Evolutionary conservation across 495 filamentous ascomycete genomes (phyloP).

Genomic region (Daldinia caldariorum): DNA sequence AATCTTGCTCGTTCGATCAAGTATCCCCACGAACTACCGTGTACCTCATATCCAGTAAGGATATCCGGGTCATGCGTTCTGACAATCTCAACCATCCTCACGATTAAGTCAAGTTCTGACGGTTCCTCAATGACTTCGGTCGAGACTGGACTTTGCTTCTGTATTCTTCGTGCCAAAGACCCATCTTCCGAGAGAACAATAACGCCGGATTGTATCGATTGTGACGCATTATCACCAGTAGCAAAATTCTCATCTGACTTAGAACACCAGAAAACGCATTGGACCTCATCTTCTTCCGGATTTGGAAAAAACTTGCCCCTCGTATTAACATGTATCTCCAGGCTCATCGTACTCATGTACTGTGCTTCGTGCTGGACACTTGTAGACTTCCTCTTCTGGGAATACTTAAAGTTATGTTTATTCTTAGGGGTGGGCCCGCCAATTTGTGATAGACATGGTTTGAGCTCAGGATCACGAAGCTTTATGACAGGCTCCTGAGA

Average conservation of each 20-base stretch:
- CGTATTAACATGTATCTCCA: constrained; percentile 96
- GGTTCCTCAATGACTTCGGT: constrained; percentile 76
- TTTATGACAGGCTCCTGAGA: constrained; percentile 66
- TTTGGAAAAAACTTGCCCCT: constrained; percentile 82
- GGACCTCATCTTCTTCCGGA: constrained; percentile 89
- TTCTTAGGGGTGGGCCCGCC: constrained; percentile 89
- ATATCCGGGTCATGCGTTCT: constrained; percentile 88
- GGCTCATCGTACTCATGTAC: constrained; percentile 95
- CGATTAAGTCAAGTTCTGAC: constrained; percentile 85
- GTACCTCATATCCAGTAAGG: constrained; percentile 94
- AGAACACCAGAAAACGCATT: constrained; percentile 89
- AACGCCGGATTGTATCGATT: constrained; percentile 63
- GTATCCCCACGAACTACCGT: constrained; percentile 93
- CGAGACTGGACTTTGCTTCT: constrained; percentile 56
- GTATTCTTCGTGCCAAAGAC: constrained; percentile 59
- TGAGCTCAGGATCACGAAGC: constrained; percentile 46
- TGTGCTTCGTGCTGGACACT: constrained; percentile 87
- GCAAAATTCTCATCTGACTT: constrained; percentile 72
- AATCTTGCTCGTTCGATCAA: constrained; percentile 86
- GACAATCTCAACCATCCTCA: constrained; percentile 85
- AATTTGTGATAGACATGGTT: constrained; percentile 78
- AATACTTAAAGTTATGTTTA: constrained; percentile 85
- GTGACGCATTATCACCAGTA: constrained; percentile 53
- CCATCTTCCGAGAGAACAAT: constrained; percentile 69
- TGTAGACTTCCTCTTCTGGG: constrained; percentile 77